Percentiles rank a stretch among this genome's conserved stretches.
These are phyloP conservation scores for Aspergillus candidus DNA, from an alignment of 2,329 filamentous ascomycete genomes.

Conservation along the genomic window DNA sequence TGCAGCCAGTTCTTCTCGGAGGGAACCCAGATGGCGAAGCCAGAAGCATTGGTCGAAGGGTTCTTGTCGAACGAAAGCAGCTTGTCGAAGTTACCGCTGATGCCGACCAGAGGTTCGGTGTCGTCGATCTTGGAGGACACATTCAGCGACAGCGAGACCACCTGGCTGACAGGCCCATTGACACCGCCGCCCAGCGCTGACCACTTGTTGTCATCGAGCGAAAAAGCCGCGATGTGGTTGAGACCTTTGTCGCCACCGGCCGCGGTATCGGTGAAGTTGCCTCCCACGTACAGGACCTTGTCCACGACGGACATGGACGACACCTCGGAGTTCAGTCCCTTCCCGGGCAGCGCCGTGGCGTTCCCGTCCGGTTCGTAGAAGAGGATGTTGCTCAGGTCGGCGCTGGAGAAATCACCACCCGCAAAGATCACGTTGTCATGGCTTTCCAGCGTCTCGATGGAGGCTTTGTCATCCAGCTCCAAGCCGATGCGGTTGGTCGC, in stretches of 20 bases:
- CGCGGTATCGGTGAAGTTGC: conserved; percentile 71
- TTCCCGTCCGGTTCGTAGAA: conserved; percentile 58
- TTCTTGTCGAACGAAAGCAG: conserved; percentile 62
- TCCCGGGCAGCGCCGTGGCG: conserved; percentile 56
- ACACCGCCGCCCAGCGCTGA: conserved; percentile 75
- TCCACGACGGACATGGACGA: conserved; percentile 62
- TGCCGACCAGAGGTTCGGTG: conserved; percentile 56
- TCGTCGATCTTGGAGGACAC: conserved; percentile 63
- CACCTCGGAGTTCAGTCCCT: conserved; percentile 78
- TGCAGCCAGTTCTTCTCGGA: conserved; percentile 81
- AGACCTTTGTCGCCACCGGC: conserved; percentile 59
- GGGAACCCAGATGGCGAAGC: conserved; percentile 89
- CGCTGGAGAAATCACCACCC: conserved; percentile 75
- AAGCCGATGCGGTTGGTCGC: conserved; percentile 70
- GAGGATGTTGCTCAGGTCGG: conserved; percentile 67
- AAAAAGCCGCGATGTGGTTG: conserved; percentile 70
- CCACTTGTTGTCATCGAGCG: conserved; percentile 65
- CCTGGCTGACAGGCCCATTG: conserved; percentile 66
- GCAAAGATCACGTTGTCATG: conserved; percentile 63
- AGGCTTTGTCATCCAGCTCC: conserved; percentile 60
- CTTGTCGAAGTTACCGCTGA: conserved; percentile 73
- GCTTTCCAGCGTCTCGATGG: conserved; percentile 62
- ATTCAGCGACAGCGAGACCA: conserved; percentile 76
- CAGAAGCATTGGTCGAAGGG: conserved; percentile 56
- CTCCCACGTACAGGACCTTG: conserved; percentile 69